Evolutionary conservation across 1,284 basidiomycete genomes (phyloP), one percentile per base, ranked within the genome.

Genomic region (Macrocystidia cucumis): DNA sequence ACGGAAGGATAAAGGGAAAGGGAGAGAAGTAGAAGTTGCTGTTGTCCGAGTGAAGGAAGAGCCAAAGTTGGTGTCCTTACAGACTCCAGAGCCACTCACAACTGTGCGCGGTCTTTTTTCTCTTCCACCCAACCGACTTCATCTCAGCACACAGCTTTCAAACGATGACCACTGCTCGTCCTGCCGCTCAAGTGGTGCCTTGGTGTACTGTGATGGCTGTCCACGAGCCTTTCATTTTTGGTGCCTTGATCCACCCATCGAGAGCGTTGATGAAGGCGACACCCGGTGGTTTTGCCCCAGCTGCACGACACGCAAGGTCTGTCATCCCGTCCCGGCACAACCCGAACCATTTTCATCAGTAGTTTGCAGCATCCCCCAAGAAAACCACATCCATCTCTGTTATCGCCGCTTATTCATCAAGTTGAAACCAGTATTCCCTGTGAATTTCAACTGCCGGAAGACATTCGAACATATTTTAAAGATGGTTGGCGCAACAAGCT

Each of bases 131-230:
- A 38, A 45, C 51, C 44, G 47, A 37, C 18, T 43, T 45, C 42
- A 30, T 27, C 25, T 42, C 45, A 45, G 44, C 40, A 44, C 34
- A 51, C 12, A 90, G 82, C 63, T 79, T 37, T 62, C 61, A 43
- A 98, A 98, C 59, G 83, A 97, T 56, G 93, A 98, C 57, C 90
- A 89, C 52, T 98, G 93, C 57, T 93, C 91, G 34, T 77, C 89
- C 1, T 98, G 95, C 60, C 75, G 81, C 47, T 86, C 80, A 16
- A 63, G 76, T 38, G 87, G 92, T 38, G 72, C 78, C 16, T 68
- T 93, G 41, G 74, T 95, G 6, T 98, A 97, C 57, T 99, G 95
- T 60, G 95, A 98, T 56, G 92, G 93, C 9, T 99, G 96, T 56
- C 90, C 95, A 20, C 72, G 87, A 44, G 91, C 91, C 14, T 99